Conservation (phyloP, 768 basidiomycete genomes). For the Filobasidium floriforme region DNA sequence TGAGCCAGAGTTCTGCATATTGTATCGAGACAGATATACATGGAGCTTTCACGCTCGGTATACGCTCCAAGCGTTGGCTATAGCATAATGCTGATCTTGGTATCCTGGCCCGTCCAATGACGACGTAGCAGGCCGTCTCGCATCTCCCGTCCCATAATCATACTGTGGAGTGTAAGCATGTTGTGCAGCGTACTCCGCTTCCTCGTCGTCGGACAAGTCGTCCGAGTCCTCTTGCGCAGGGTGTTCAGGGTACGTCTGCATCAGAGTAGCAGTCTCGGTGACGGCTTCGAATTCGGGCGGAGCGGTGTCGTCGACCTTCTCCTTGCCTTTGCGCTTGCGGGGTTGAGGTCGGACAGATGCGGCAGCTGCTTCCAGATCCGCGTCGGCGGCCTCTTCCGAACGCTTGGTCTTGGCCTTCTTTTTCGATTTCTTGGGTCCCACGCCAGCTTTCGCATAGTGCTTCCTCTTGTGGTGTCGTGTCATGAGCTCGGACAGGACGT, state of each 20-base stretch:
- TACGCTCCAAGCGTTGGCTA: conserved; percentile 8
- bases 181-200: background rate
- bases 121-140: background rate
- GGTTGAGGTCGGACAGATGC: no score
- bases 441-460: background rate
- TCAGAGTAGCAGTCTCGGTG: no score
- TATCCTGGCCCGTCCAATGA: background rate
- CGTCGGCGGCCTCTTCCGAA: background rate
- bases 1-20: background rate
- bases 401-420: background rate
- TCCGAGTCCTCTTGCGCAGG: background rate
- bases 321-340: background rate
- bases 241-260: no score
- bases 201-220: conserved; percentile 7
- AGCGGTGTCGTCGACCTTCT: background rate
- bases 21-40: background rate
- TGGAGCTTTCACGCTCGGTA: background rate
- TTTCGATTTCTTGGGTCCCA: background rate
- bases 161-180: background rate
- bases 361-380: background rate
- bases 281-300: background rate
- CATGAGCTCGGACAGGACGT: conserved; percentile 17
- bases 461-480: background rate
- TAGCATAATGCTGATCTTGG: background rate
- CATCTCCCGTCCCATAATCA: background rate